Conservation (phyloP, 2,329 filamentous ascomycete species). For the Leptographium galeiforme region DNA sequence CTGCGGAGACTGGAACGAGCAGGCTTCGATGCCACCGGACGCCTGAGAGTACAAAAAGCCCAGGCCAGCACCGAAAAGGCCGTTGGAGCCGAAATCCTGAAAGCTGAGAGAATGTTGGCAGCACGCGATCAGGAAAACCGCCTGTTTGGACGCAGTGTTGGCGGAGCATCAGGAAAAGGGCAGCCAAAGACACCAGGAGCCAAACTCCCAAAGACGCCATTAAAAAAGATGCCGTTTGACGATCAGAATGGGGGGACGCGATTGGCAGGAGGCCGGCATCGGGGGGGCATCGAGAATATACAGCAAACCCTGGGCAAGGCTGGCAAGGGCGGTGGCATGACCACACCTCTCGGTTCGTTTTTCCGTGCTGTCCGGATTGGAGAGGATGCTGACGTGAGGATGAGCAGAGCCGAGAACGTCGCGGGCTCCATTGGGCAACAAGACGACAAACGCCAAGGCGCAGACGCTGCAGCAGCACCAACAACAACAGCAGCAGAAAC, state of each 20-base stretch:
- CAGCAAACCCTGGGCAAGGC: conserved; percentile 34
- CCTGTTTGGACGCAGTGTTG: conserved; percentile 59
- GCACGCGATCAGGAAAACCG: conserved; percentile 81
- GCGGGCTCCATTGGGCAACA: conserved; percentile 77
- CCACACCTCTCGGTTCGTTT: conserved; percentile 65
- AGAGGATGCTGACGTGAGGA: neutral
- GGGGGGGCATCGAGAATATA: conserved; percentile 39
- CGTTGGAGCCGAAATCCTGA: neutral
- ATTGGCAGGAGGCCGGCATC: conserved; percentile 31
- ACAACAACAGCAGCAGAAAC: conserved; percentile 48
- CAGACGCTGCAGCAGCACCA: conserved; percentile 30
- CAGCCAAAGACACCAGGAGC: conserved; percentile 67
- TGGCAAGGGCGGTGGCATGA: conserved; percentile 43
- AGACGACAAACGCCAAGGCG: conserved; percentile 85
- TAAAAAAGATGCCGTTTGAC: conserved; percentile 62
- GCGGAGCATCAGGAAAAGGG: conserved; percentile 53
- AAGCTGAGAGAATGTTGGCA: conserved; percentile 49
- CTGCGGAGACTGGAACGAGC: neutral
- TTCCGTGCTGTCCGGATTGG: neutral
- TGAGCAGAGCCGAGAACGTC: conserved; percentile 41
- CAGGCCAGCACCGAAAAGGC: neutral
- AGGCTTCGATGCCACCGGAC: neutral
- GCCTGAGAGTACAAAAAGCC: neutral
- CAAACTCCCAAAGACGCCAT: conserved; percentile 68
- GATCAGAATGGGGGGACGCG: conserved; percentile 64